Base-by-base conservation (phyloP, 176 grass and related monocot genomes). In the Paspalum vaginatum region DNA sequence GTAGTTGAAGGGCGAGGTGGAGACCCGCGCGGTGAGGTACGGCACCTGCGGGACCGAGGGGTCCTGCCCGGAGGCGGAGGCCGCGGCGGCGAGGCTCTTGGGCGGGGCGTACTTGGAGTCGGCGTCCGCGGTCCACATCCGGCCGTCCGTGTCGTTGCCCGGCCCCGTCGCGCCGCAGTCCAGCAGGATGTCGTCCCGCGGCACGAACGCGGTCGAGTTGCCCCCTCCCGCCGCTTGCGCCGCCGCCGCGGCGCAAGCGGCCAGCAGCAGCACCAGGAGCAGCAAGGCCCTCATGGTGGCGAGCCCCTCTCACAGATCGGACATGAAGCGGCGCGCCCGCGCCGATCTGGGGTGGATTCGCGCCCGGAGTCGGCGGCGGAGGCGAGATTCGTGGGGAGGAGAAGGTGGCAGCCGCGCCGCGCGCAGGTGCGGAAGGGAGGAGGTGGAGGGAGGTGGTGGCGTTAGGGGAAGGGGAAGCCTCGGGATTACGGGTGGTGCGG, bases 1-100 rank as follows among this genome's bases (percentile, higher is more conserved):
- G 87, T 97, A 97, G 64, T 87, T 97, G 87, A 87, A 97, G 68
- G 89, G 47, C 25, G 89, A 70, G 0, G 87, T 48, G 39, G 91
- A 97, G 50, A 94, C 50, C 20, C 94, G 87, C 56, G 91, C 91
- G 0, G 94, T 94, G 72, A 90, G 84, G 83, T 94, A 97, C 3
- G 89, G 94, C 27, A 90, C 82, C 77, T 88, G 87, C 16, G 89
- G 85, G 9, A 92, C 91, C 1, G 87, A 90, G 20, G 91, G 85
- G 41, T 86, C 83, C 84, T 90, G 94, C 20, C 66, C 50, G 2
- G 50, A 52, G 0, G 91, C 81, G 7, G 39, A 1, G 32, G 27
- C 55, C 18, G 60, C 77, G 2, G 79, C 22, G 43, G 50, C 79
- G 66, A 83, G 84, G 42, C 85, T 84, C 9, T 32, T 24, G 5